These are phyloP conservation scores for Aspergillus sp. DNA, from an alignment of 2,329 filamentous ascomycete species.

Conservation along the genomic window DNA sequence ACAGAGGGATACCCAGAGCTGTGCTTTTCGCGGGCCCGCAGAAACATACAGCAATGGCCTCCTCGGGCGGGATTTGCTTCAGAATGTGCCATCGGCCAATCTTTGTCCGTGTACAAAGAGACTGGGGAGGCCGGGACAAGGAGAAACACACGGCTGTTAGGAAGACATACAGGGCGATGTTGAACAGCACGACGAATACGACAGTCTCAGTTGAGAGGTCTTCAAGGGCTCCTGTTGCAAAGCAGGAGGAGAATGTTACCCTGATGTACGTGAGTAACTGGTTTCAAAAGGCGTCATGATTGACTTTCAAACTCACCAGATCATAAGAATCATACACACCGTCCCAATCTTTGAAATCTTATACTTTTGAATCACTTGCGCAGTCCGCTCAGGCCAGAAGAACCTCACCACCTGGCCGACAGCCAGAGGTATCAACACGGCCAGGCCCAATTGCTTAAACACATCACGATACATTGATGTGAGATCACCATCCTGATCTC, in stretches of 20 bases:
- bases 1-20: slow-evolving; percentile 66
- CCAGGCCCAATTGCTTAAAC: slow-evolving; percentile 67
- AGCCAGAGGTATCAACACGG: slow-evolving; percentile 63
- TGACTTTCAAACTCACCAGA: slow-evolving; percentile 49
- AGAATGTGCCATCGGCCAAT: slow-evolving; percentile 24
- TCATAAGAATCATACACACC: slow-evolving; percentile 49
- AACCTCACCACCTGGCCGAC: slow-evolving; percentile 62
- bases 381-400: slow-evolving; percentile 49
- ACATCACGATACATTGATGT: slow-evolving; percentile 64
- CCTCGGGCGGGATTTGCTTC: slow-evolving; percentile 51
- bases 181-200: slow-evolving; percentile 67
- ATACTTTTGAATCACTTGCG: slow-evolving; percentile 51
- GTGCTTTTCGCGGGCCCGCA: slow-evolving; percentile 73
- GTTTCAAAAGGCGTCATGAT: no score
- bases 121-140: slow-evolving; percentile 43
- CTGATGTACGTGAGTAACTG: slow-evolving; percentile 16
- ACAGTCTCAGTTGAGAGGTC: slow-evolving; percentile 60
- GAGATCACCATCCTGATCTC: slow-evolving; percentile 54
- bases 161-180: slow-evolving; percentile 63
- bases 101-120: slow-evolving; percentile 12
- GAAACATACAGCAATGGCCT: slow-evolving; percentile 70
- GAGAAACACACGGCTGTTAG: slow-evolving; percentile 59
- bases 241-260: slow-evolving; percentile 47
- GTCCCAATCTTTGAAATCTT: slow-evolving; percentile 49
- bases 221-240: slow-evolving; percentile 62